Base-by-base conservation (phyloP, 352 stramenopile species). In the Phytophthora syringae region DNA sequence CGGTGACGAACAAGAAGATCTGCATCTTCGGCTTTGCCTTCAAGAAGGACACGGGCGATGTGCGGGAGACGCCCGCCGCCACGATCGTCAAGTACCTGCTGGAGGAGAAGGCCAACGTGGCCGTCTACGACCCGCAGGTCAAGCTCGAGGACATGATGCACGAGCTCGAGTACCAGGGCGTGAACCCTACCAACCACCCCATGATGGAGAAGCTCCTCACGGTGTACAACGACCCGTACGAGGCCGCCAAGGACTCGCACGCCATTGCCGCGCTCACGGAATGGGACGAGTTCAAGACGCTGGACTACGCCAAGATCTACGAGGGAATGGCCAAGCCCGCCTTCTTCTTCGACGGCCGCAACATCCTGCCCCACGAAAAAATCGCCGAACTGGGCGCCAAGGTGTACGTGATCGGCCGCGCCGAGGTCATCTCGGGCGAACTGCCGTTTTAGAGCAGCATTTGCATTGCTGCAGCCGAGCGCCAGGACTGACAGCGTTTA, bases 21-120 rank as follows among this genome's bases (percentile, higher is more conserved):
- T 98, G 96, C 52, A 84, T 99, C 60, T 89, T 99, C 15, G 98
- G 98, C 63, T 99, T 99, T 79, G 98, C 98, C 15, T 99, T 99
- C 84, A 99, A 99, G 92, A 99, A 99, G 74, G 97, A 99, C 82
- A 99, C 98, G 39, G 98, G 98, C 21, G 98, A 99, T 80, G 98
- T 98, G 39, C 94, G 98, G 27, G 98, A 99, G 84, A 99, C 97
- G 1, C 93, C 98, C 5, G 96, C 97, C 1, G 98, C 97, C 24
- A 98, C 99, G 64, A 97, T 99, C 42, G 88, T 98, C 70, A 98
- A 98, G 75, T 94, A 95, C 61, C 80, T 99, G 55, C 68, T 99
- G 1, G 86, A 98, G 42, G 98, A 99, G 76, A 81, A 92, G 47
- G 98, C 98, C 36, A 83, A 94, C 22, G 86, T 99, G 61, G 87